A percentile compares a stretch with the other conserved stretches of the same genome.
Evolutionary conservation across 768 basidiomycete species (phyloP).

Genomic region (Rhodotorula graminis): DNA sequence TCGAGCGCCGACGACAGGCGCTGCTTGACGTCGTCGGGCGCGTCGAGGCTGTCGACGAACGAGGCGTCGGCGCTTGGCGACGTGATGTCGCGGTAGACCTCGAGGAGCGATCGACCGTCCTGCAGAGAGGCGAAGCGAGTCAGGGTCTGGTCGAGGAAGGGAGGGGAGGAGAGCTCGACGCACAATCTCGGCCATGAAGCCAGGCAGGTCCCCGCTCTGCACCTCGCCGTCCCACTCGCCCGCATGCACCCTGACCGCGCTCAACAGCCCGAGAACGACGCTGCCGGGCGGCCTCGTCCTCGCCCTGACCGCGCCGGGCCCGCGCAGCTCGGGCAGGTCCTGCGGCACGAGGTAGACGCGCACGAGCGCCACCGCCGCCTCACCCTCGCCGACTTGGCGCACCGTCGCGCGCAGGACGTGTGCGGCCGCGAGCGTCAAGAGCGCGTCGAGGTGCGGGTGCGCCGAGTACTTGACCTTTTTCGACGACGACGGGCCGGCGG

Average conservation of each 20-base stretch:
- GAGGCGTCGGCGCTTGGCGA: slow-evolving; percentile 1
- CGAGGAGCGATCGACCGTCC: slow-evolving; percentile 33
- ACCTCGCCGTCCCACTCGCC: slow-evolving; percentile 11
- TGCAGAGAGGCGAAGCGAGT: background rate
- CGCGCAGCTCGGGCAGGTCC: slow-evolving; percentile 10
- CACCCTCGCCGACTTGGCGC: background rate
- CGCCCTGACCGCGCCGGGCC: too few species aligned
- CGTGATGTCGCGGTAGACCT: slow-evolving; percentile 33
- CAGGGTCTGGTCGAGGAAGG: too few species aligned
- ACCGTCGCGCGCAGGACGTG: slow-evolving; percentile 2
- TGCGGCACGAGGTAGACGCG: slow-evolving; percentile 30
- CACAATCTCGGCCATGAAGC: slow-evolving; percentile 11
- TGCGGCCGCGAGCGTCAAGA: background rate
- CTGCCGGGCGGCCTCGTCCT: background rate
- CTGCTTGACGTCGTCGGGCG: slow-evolving; percentile 1
- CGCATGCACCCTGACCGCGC: background rate
- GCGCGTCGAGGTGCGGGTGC: slow-evolving; percentile 3
- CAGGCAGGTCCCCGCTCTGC: background rate
- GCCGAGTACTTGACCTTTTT: slow-evolving; percentile 1
- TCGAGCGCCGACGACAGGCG: slow-evolving; percentile 3
- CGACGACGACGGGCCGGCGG: background rate
- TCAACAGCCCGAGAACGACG: background rate
- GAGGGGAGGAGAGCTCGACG: background rate
- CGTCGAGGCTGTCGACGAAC: slow-evolving; percentile 11
- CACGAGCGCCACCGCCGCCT: background rate